These are phyloP conservation scores for Blechomonas ayalai DNA, from an alignment of 208 protist species.

Conservation along the genomic window DNA sequence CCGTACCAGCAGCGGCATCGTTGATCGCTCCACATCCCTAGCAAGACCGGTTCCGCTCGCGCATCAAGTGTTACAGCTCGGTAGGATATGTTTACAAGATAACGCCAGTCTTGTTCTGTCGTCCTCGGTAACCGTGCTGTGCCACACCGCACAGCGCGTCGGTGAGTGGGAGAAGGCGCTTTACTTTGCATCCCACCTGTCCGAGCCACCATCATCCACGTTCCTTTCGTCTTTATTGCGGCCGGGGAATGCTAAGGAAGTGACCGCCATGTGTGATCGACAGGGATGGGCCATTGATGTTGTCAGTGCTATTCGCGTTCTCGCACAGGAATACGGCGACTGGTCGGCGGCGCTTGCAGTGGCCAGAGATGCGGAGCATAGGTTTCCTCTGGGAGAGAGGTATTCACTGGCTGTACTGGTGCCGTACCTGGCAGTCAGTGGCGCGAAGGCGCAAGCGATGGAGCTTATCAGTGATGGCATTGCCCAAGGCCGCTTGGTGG, in stretches of 20 bases:
- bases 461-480: conserved; percentile 50
- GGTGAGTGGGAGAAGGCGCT: conserved; percentile 66
- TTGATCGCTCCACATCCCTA: no score
- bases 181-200: conserved; percentile 35
- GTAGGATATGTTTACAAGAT: conserved; percentile 26
- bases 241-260: conserved; percentile 31
- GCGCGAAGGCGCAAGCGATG: conserved; percentile 33
- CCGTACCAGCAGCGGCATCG: no score
- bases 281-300: conserved; percentile 54
- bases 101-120: conserved; percentile 41
- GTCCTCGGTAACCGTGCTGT: conserved; percentile 62
- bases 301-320: conserved; percentile 47
- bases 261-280: conserved; percentile 28
- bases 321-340: conserved; percentile 55
- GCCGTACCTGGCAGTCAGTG: conserved; percentile 62
- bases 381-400: conserved; percentile 46
- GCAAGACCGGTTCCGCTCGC: conserved; percentile 16
- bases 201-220: conserved; percentile 41
- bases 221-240: conserved; percentile 71
- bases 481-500: conserved; percentile 58
- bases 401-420: conserved; percentile 75
- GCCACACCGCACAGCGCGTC: conserved; percentile 66
- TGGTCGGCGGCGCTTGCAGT: conserved; percentile 58
- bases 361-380: conserved; percentile 50
- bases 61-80: conserved; percentile 37